Base-by-base conservation (phyloP, 2,329 filamentous ascomycete genomes). In the Pseudopyricularia cyperi region DNA sequence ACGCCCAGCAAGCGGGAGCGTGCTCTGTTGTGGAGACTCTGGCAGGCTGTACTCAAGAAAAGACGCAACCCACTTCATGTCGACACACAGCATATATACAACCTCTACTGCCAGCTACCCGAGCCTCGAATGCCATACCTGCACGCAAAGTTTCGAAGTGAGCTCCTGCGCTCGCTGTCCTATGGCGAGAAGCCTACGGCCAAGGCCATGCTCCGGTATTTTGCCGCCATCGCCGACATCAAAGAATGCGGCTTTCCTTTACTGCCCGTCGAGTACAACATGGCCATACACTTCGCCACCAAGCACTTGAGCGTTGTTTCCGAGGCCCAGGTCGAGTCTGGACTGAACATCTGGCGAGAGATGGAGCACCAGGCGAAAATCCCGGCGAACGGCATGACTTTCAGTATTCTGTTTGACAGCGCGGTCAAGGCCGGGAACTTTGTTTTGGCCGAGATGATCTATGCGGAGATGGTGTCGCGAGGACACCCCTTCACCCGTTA, bases 321-420 rank as follows among this genome's bases (percentile, higher is more conserved):
- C 46, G 71, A 76, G 46, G 61, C 75, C 39, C 76, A 89, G 63
- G 66, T 87, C 44, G 72, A 87, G 65, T 76, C 80, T 5, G 83
- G 87, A 0, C 71, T 98, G 46, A 77, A 80, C 48, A 67, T 94
- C 24, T 98, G 91, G 90, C 82, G 79, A 57, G 82, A 93, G 60
- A 97, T 97, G 89, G 93, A 98, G 66, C 74, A 78, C 47, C 70
- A 80, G 4, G 82, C 82, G 2, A 76, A 78, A 1, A 65, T 89
- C 14, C 69, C 70, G 57, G 83, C 78, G 34, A 86, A 85, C 58
- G 75, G 80, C 48, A 83, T 89, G n/a, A 95, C 91, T 0, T 94
- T 98, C 67, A 95, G 93, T 62, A 85, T 96, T 47, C 75, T 98
- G 12, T 96, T 95, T 59, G 87, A 96, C 62, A 78, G 89, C 11